These are phyloP conservation scores for Corinectria fuckeliana DNA, from an alignment of 2,329 filamentous ascomycete genomes.

Conservation along the genomic window DNA sequence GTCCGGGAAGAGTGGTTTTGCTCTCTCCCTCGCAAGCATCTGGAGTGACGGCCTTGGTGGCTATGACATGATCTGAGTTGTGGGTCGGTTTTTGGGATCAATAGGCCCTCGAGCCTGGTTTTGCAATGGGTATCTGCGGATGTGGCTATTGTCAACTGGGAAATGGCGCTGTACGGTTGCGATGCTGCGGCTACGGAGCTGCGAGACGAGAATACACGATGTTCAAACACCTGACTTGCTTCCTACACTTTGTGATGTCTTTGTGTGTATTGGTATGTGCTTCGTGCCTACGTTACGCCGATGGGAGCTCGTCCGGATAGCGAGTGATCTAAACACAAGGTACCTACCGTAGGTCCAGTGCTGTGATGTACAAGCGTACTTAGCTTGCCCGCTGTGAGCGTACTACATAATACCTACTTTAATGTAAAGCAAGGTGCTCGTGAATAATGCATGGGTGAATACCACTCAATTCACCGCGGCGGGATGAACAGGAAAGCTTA, in stretches of 20 bases:
- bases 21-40: conserved; percentile 41
- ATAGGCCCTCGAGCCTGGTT: conserved; percentile 45
- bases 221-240: conserved; percentile 34
- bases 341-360: background rate
- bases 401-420: too few species aligned
- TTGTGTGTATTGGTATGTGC: background rate
- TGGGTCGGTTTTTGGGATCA: conserved; percentile 42
- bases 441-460: background rate
- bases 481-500: background rate
- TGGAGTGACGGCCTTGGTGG: conserved; percentile 39
- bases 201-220: conserved; percentile 49
- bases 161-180: conserved; percentile 43
- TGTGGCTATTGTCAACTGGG: conserved; percentile 43
- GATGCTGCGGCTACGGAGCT: conserved; percentile 40
- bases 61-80: conserved; percentile 44
- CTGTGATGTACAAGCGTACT: background rate
- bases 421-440: too few species aligned
- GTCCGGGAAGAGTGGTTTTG: conserved; percentile 34
- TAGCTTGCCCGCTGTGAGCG: background rate
- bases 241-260: background rate
- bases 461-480: background rate
- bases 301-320: too few species aligned
- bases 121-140: conserved; percentile 43
- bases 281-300: background rate
- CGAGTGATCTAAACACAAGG: too few species aligned